Percentiles rank a stretch among this genome's conserved stretches.
These are phyloP conservation scores for Leccinum uliginosum DNA, from an alignment of 768 basidiomycete genomes.

Conservation along the genomic window DNA sequence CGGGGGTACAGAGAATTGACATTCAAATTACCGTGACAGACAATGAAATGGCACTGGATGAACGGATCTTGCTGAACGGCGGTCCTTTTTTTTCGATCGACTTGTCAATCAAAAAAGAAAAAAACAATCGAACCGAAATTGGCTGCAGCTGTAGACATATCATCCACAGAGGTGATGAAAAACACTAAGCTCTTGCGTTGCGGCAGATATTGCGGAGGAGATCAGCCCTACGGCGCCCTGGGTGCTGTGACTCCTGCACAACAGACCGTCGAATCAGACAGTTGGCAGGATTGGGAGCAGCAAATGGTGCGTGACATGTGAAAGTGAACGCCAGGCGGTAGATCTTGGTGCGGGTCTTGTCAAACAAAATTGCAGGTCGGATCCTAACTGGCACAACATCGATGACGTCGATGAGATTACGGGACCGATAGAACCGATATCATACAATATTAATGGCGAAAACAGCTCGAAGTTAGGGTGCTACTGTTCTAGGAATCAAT, in stretches of 20 bases:
- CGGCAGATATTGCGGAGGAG: not conserved
- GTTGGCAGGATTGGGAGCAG: not conserved
- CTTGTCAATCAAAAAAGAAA: too few relatives aligned
- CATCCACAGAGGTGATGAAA: not conserved
- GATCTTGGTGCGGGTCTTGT: not conserved
- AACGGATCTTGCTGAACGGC: not conserved
- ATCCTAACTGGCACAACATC: not conserved
- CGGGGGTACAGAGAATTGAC: not conserved
- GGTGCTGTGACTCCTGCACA: not conserved
- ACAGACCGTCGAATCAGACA: not conserved
- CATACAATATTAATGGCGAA: not conserved
- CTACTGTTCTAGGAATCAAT: slow-evolving; percentile 11
- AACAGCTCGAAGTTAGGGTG: not conserved
- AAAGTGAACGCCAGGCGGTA: not conserved
- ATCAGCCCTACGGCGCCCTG: not conserved
- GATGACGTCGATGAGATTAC: not conserved
- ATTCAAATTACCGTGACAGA: not conserved
- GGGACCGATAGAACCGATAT: not conserved
- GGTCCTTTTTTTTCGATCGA: not conserved
- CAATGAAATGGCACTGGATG: not conserved
- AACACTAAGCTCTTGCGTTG: not conserved
- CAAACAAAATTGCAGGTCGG: not conserved
- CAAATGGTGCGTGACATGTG: not conserved
- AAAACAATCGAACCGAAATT: too few relatives aligned
- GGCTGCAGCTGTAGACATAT: not conserved